A percentile compares a stretch with the other conserved stretches of the same genome.
These are phyloP conservation scores for Sporothrix pallida DNA, from an alignment of 2,329 filamentous ascomycete genomes.

Conservation along the genomic window DNA sequence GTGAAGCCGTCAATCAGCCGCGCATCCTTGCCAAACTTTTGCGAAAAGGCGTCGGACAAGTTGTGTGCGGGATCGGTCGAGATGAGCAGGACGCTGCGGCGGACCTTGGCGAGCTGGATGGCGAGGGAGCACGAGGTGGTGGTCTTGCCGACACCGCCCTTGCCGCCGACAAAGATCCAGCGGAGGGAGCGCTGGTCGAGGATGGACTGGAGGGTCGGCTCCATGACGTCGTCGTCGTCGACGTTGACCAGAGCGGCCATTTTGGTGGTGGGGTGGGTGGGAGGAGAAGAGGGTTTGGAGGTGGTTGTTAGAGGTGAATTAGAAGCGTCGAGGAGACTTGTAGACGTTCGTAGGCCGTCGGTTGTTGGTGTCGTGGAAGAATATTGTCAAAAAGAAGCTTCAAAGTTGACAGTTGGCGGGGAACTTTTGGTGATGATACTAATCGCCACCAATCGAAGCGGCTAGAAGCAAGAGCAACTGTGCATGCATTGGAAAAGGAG, in stretches of 20 bases:
- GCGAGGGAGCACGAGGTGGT: constrained; percentile 99
- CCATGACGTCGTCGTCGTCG: constrained; percentile 75
- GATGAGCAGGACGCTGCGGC: constrained; percentile 95
- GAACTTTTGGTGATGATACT: not conserved
- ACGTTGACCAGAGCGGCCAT: constrained; percentile 53
- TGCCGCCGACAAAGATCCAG: constrained; percentile 99
- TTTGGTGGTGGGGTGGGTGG: constrained; percentile 23
- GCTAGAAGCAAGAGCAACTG: constrained; percentile 31
- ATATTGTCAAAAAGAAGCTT: not conserved
- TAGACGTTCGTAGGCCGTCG: not conserved
- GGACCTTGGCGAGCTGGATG: constrained; percentile 93
- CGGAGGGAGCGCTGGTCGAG: constrained; percentile 93
- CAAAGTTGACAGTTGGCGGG: not conserved
- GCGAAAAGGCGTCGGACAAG: constrained; percentile 93
- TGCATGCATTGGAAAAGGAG: constrained; percentile 14
- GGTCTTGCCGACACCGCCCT: constrained; percentile 98
- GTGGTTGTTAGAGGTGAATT: not conserved
- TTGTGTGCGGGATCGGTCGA: constrained; percentile 99
- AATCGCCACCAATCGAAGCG: constrained; percentile 32
- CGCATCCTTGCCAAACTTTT: constrained; percentile 99
- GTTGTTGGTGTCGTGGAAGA: not conserved
- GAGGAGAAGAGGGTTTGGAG: too few relatives aligned
- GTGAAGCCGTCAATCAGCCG: constrained; percentile 88
- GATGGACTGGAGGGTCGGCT: constrained; percentile 91
- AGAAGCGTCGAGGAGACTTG: not conserved